Percentiles rank a stretch among this genome's conserved stretches.
Evolutionary conservation across 139 green algal genomes (phyloP).

Genomic region (Tetradesmus obliquus): DNA sequence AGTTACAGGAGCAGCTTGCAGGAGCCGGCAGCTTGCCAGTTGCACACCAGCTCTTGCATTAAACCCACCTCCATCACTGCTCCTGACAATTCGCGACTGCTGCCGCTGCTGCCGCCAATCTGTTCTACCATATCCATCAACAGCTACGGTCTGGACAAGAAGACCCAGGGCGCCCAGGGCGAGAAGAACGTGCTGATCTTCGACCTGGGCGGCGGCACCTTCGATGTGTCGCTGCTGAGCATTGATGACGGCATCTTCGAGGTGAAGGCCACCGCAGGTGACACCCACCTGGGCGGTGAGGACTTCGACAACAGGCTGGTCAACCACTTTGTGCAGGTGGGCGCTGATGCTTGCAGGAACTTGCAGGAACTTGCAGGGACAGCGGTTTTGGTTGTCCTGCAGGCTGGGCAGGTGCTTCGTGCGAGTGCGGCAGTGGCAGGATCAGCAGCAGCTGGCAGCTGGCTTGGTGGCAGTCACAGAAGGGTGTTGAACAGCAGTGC

Average conservation of each 20-base stretch:
- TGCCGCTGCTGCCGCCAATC: not conserved
- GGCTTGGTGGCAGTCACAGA: not conserved
- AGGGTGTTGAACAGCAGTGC: not conserved
- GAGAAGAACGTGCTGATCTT: constrained; percentile 97
- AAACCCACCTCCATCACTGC: too few species aligned
- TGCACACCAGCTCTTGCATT: too few species aligned
- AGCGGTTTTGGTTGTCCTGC: not conserved
- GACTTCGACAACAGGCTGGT: constrained; percentile 98
- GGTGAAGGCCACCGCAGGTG: constrained; percentile 97
- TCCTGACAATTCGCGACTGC: not conserved
- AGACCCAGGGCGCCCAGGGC: constrained; percentile 53
- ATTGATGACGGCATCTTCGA: constrained; percentile 99
- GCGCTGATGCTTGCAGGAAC: not conserved
- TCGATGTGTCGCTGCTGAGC: constrained; percentile 98
- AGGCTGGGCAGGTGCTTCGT: not conserved
- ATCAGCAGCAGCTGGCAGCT: not conserved
- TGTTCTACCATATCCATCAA: not conserved
- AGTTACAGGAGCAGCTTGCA: too few species aligned
- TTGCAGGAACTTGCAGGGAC: not conserved
- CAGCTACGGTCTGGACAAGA: constrained; percentile 39
- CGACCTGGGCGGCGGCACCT: constrained; percentile 97
- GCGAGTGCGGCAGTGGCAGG: not conserved
- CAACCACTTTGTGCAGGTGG: constrained; percentile 87
- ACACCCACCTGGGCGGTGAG: constrained; percentile 98
- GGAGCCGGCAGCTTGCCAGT: too few species aligned